Evolutionary conservation across 169 alveolate species (phyloP), one percentile per base, ranked within the genome.

Genomic region (Plasmodium chabaudi): DNA sequence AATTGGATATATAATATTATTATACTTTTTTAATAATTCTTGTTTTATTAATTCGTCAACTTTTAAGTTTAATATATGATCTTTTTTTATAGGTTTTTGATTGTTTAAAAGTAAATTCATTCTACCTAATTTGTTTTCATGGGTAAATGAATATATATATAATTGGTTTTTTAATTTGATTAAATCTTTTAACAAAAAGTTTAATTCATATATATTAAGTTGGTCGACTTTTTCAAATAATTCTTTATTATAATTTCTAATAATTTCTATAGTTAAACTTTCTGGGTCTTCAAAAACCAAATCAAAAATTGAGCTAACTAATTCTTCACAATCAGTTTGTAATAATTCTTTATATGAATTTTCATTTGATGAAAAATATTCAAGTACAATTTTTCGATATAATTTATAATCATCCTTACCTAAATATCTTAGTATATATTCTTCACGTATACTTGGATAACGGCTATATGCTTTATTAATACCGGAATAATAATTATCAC

Each of bases 401-500:
- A 86, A 5, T 63, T 86, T 86, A 23, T 86, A 86, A 59, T 86
- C 60, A 1, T 86, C 87, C 21, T 55, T 59, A 9, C 91, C 91
- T 64, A 86, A 72, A 72, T 86, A 86, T 9, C 60, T 55, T 53
- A 71, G 25, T 25, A 86, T 86, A 55, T 46, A 86, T 69, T 86
- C 87, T 44, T 86, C 91, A 6, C 91, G 72, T 59, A 86, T 70
- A 15, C 87, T 86, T 10, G 91, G 70, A 51, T 70, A 86, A 10
- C 23, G 72, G 60, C 27, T 21, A 53, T 86, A 86, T 13, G 75
- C 19, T 63, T 86, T 46, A 39, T 86, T 86, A 70, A 86, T 53
- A 27, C 91, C 91, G 13, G 91, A 86, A 64, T 69, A 71, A 65
- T 86, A 86, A 12, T 13, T 86, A 63, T 86, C 91, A 86, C 77